Conservation (phyloP, 148 eudicot genomes). For the Suaeda aralocaspica region DNA sequence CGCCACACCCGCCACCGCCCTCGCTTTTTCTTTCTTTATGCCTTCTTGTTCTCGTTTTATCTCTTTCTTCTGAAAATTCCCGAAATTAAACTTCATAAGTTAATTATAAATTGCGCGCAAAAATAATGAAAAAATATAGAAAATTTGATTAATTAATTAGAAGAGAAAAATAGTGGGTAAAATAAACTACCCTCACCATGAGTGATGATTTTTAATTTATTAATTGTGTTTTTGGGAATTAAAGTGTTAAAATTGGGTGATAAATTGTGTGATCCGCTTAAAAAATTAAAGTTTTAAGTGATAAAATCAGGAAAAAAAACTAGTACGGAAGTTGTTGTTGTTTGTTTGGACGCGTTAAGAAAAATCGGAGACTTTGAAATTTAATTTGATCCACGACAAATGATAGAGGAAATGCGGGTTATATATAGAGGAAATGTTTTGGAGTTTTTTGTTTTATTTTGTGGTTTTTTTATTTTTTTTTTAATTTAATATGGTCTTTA, state of each 20-base stretch:
- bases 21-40: slow-evolving; percentile 45
- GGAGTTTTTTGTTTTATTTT: neutral
- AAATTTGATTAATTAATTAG: neutral
- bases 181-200: slow-evolving; percentile 56
- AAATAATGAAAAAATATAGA: neutral
- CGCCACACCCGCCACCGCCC: slow-evolving; percentile 41
- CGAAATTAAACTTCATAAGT: neutral
- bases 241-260: too few relatives aligned
- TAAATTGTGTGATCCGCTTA: too few relatives aligned
- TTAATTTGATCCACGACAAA: neutral
- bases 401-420: neutral
- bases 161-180: neutral
- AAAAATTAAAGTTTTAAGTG: too few relatives aligned
- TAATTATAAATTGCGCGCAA: neutral
- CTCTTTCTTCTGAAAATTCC: slow-evolving; percentile 34
- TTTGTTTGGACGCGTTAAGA: neutral
- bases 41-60: slow-evolving; percentile 24
- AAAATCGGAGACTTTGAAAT: neutral
- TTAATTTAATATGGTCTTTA: too few relatives aligned
- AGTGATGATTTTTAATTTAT: too few relatives aligned
- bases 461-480: too few relatives aligned
- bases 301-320: too few relatives aligned
- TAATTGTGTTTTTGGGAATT: too few relatives aligned
- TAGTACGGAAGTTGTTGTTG: too few relatives aligned
- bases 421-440: slow-evolving; percentile 8